Base-by-base conservation (phyloP, 257 asterid species). In the Solanum arcanum region DNA sequence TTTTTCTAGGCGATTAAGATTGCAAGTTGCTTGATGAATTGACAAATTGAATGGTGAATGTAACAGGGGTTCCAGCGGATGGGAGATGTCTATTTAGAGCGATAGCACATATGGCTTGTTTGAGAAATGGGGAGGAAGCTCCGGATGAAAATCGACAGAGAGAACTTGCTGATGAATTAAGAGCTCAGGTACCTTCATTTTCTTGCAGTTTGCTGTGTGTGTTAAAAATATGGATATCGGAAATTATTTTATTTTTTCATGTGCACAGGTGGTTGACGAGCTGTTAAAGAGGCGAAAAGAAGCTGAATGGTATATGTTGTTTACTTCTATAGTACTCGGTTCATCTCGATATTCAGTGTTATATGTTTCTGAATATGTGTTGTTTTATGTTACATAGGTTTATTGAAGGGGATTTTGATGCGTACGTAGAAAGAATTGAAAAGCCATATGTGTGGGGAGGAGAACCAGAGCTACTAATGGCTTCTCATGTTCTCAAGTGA, bases 361-460 rank as follows among this genome's bases (percentile, higher is more conserved):
- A 56, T 13, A 27, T 60, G 41, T 75, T 83, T 18, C 47, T 64
- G 56, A 20, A 81, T 33, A 25, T 88, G 72, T 70, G 64, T 70
- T 7, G 23, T 13, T 29, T 75, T 66, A 11, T 7, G 5, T 62
- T 74, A 60, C 84, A 27, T 86, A 95, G 99, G 95, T 94, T 89
- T 77, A 93, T 96, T 80, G 98, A 93, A 73, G 98, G 95, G 44
- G 97, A 96, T 84, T 96, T 96, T 90, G 99, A 96, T 89, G 91
- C 87, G 9, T 96, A 96, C 47, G 92, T 96, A 78, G 90, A 94
- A 87, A 93, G 92, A 56, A 95, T 96, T 87, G 92, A 90, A 76
- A 91, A 95, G 80, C 96, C 98, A 12, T 92, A 93, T 87, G 93
- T 91, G 72, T 96, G 99, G 99, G 98, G 99, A 77, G 99, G 99